phyloP scores from a whole-genome alignment of 345 rosid genomes.

The Arabidopsis suecica region DNA sequence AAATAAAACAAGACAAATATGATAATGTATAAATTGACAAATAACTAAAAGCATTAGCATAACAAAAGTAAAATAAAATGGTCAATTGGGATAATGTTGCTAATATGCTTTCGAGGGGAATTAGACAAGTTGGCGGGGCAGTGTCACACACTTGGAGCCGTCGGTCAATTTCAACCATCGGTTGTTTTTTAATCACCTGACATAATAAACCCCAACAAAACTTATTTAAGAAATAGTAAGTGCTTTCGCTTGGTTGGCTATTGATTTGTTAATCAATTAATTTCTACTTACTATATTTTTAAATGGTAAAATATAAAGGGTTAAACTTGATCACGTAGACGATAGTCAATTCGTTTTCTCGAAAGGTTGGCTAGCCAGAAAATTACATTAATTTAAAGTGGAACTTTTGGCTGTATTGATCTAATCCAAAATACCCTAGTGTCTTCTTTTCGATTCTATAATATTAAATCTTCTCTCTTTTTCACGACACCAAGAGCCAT shows the following conservation, averaged over 20 bases:
- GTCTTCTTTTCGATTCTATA: constrained; percentile 28
- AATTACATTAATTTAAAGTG: constrained; percentile 13
- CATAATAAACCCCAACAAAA: not conserved
- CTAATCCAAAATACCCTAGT: constrained; percentile 29
- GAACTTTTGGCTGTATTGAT: constrained; percentile 33
- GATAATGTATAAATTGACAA: constrained; percentile 5
- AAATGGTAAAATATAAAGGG: not conserved
- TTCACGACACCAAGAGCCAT: constrained; percentile 37
- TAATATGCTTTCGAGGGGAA: constrained; percentile 33
- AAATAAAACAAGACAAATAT: not conserved
- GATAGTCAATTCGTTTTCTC: constrained; percentile 44
- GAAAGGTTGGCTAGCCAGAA: constrained; percentile 39
- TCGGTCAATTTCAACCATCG: constrained; percentile 39
- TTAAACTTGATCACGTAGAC: constrained; percentile 37
- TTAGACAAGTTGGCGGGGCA: constrained; percentile 38
- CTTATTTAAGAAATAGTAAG: not conserved
- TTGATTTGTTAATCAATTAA: constrained; percentile 7
- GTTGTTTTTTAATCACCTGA: not conserved
- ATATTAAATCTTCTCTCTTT: constrained; percentile 9
- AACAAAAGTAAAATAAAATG: constrained; percentile 4
- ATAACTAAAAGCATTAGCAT: constrained; percentile 3
- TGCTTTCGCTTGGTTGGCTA: constrained; percentile 25
- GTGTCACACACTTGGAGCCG: constrained; percentile 37
- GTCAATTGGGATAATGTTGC: constrained; percentile 44
- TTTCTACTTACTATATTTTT: constrained; percentile 19